Base-by-base conservation (phyloP, 306 rosid genomes). In the Neltuma alba region DNA sequence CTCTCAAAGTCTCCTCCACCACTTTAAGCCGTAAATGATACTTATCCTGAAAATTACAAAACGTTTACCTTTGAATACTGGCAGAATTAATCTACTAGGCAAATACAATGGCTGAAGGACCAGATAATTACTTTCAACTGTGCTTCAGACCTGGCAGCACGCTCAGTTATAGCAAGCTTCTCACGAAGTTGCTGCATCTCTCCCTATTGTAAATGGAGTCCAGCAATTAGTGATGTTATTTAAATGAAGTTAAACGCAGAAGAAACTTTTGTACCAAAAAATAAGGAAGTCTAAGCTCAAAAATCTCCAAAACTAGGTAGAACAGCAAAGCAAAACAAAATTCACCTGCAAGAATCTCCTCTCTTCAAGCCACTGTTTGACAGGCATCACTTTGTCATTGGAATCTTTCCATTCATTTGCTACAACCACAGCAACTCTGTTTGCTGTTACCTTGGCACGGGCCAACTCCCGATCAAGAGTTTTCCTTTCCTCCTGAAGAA, bases 391-490 rank as follows among this genome's bases (percentile, higher is more conserved):
- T 88, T 96, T 96, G 83, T 96, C 99, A 45, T 91, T 93, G 30
- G 99, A 80, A 83, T 96, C 99, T 83, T 96, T 96, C 99, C 99
- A 96, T 83, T 96, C 99, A 86, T 96, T 96, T 76, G 99, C 99
- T 69, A 93, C 99, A 65, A 93, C 99, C 31, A 84, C 89, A 61
- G 99, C 99, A 72, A 96, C 99, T 84, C 99, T 91, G 86, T 96
- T 96, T 71, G 99, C 99, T 54, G 99, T 82, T 83, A 93, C 99
- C 88, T 90, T 96, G 65, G 97, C 99, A 55, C 99, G 98, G 73
- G 99, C 99, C 88, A 96, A 86, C 90, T 96, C 99, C 72, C 99
- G 89, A 76, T 96, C 99, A 4, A 96, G 94, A 48, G 99, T 96
- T 84, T 96, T 96, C 80, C 98, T 88, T 83, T 96, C 99, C 75